Evolutionary conservation across 73 alveolate genomes (phyloP).

Genomic region (Effrenium voratum): DNA sequence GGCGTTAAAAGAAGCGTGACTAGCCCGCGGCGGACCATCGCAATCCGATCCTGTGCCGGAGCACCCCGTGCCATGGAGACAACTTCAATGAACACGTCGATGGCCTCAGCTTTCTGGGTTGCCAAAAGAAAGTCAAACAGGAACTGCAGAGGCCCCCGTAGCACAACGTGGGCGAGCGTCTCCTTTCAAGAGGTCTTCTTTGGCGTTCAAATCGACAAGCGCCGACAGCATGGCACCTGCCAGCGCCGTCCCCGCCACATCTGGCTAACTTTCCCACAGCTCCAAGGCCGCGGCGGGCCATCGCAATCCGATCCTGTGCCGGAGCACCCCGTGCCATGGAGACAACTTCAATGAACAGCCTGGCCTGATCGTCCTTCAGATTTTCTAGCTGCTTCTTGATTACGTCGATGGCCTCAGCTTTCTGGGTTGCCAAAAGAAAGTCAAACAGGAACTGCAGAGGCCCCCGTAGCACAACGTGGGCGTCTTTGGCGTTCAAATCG

Average conservation of each 20-base stretch:
- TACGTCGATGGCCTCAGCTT: conserved; percentile 11
- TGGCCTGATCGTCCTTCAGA: neutral
- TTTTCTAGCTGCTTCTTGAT: neutral
- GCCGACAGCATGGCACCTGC: neutral
- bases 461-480: neutral
- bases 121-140: neutral
- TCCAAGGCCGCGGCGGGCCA: neutral
- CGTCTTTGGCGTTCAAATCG: neutral
- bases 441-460: neutral
- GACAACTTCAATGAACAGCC: conserved; percentile 12
- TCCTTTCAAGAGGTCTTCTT: neutral
- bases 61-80: conserved; percentile 10
- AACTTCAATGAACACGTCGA: neutral
- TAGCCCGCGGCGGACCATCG: neutral
- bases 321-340: neutral
- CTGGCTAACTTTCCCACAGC: neutral
- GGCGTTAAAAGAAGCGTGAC: conserved; percentile 11
- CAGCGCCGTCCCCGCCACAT: neutral
- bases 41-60: neutral
- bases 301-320: neutral
- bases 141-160: neutral
- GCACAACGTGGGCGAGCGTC: conserved; percentile 5
- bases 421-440: conserved; percentile 4
- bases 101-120: conserved; percentile 21
- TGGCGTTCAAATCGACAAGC: neutral